Base-by-base conservation (phyloP, 73 alveolate species). In the Symbiodinium pilosum region DNA sequence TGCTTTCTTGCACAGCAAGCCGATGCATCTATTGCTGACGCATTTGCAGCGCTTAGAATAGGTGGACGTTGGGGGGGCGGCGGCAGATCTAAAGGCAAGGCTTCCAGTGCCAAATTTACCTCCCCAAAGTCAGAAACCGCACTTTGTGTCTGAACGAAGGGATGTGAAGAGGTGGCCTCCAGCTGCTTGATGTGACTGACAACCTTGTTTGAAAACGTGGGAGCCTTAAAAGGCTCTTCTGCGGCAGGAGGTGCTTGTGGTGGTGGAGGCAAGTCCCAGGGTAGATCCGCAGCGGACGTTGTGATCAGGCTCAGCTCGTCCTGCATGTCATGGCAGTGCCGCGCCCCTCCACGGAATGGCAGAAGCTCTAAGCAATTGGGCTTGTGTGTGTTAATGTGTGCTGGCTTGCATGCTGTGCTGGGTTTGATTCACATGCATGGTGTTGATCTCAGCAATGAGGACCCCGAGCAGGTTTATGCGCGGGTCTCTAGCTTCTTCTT, bases 251-350 rank as follows among this genome's bases (percentile, higher is more conserved):
- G 88, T 20, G 34, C 88, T 40, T 81, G 59, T 24, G 88, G 88
- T 24, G 88, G 88, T 8, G 88, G 88, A 40, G 88, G 88, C 88
- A 81, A 40, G 24, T 81, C 88, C 88, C 88, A 81, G 9, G 88
- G 88, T 39, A 81, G 56, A 8, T 81, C 88, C 28, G 40, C 26
- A 36, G 85, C 43, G 9, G 43, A 32, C 14, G 42, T 36, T 30
- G 44, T 30, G n/a, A 42, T n/a, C 2, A 73, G 16, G 30, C 85
- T 73, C 85, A 36, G 30, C 28, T 24, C 14, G 85, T 43, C 85
- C 34, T 59, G 77, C 77, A 59, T 59, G n/a, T n/a, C n/a, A n/a
- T n/a, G n/a, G n/a, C n/a, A 16, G 73, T 24, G 34, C 73, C 32
- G 73, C 73, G 20, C 32, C 73, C 73, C 73, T 54, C 6, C 73